phyloP scores from a whole-genome alignment of 176 grass and related monocot genomes.

The Oryza officinalis region DNA sequence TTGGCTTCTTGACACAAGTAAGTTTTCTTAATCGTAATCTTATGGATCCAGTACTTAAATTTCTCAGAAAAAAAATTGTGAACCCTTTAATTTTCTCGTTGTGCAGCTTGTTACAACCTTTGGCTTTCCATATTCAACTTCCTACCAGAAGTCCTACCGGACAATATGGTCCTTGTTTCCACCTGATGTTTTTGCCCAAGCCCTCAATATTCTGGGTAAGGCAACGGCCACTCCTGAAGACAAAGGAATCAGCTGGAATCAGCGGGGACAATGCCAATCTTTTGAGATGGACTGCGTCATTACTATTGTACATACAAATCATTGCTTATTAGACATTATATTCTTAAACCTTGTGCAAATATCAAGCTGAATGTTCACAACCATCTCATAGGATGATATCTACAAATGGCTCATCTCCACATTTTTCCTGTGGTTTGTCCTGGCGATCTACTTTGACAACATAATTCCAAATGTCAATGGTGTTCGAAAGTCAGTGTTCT shows the following conservation, averaged over 20 bases:
- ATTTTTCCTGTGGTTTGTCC: constrained; percentile 89
- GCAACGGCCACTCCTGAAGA: constrained; percentile 89
- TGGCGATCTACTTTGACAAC: constrained; percentile 96
- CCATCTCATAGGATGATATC: constrained; percentile 71
- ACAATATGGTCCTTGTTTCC: constrained; percentile 89
- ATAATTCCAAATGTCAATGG: constrained; percentile 90
- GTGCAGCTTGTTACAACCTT: constrained; percentile 88
- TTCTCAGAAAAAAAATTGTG: constrained; percentile 30
- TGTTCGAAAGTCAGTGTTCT: constrained; percentile 86
- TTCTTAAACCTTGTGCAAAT: neutral
- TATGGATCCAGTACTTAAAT: neutral
- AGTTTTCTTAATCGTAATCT: constrained; percentile 4
- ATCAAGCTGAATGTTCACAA: constrained; percentile 37
- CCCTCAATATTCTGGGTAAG: constrained; percentile 69
- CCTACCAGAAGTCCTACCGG: constrained; percentile 52
- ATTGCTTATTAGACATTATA: neutral
- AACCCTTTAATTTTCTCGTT: constrained; percentile 19
- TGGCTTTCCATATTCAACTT: constrained; percentile 70
- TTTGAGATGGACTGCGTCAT: constrained; percentile 74
- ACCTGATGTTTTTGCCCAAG: constrained; percentile 90
- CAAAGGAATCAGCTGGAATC: constrained; percentile 82
- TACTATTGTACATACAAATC: constrained; percentile 66
- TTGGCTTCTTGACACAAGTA: constrained; percentile 97
- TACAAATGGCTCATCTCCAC: constrained; percentile 93
- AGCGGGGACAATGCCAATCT: constrained; percentile 50